phyloP scores from a whole-genome alignment of 805 yeast species.

The Lipomyces anomalus region DNA sequence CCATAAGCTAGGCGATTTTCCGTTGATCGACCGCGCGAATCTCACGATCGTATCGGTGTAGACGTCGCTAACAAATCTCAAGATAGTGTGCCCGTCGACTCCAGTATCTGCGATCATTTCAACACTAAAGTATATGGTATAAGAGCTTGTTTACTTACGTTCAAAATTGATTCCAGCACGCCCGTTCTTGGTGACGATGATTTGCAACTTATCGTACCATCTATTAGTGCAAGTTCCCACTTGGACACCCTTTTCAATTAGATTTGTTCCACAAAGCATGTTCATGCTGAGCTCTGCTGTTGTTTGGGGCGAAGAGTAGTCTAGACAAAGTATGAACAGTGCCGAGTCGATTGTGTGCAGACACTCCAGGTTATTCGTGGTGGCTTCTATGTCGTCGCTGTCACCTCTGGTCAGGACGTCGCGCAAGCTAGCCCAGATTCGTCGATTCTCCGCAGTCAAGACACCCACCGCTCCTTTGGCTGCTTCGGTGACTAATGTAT shows the following conservation, averaged over 20 bases:
- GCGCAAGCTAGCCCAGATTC: constrained; percentile 79
- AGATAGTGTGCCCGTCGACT: constrained; percentile 91
- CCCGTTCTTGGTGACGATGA: constrained; percentile 80
- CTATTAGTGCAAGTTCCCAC: constrained; percentile 91
- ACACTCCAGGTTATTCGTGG: constrained; percentile 57
- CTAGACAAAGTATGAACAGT: constrained; percentile 75
- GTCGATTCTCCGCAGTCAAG: constrained; percentile 81
- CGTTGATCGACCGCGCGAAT: constrained; percentile 78
- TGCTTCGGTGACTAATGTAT: constrained; percentile 47
- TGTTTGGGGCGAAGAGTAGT: constrained; percentile 62
- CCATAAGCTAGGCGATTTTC: constrained; percentile 71
- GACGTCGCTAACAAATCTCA: constrained; percentile 80
- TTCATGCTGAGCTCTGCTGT: constrained; percentile 62
- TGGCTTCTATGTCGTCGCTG: constrained; percentile 32
- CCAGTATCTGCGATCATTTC: constrained; percentile 48
- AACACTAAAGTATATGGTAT: constrained; percentile 27
- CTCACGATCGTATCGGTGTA: constrained; percentile 85
- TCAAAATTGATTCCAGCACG: constrained; percentile 92
- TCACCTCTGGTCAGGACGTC: constrained; percentile 40
- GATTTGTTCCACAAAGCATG: constrained; percentile 80
- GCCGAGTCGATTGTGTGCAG: constrained; percentile 74
- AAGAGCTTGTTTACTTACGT: constrained; percentile 25
- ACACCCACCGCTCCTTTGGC: constrained; percentile 82
- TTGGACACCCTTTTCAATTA: constrained; percentile 77
- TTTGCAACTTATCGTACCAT: constrained; percentile 90